Evolutionary conservation across 2,329 filamentous ascomycete genomes (phyloP).

Genomic region (Pseudogymnoascus sp.): DNA sequence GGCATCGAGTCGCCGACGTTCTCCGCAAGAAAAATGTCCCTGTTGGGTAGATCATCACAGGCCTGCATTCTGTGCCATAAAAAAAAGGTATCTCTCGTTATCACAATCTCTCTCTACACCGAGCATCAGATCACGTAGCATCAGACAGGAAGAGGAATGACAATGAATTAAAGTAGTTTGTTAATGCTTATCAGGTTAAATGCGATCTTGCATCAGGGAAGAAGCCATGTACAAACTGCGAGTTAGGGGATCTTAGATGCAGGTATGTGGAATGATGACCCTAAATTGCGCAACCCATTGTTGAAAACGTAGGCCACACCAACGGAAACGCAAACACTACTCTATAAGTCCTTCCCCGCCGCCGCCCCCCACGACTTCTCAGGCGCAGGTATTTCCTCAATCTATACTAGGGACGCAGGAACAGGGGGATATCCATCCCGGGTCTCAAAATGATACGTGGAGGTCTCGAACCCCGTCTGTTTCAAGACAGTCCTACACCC

Average conservation of each 20-base stretch:
- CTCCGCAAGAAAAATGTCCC: conserved; percentile 1
- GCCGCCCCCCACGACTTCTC: neutral
- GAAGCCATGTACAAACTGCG: conserved; percentile 7
- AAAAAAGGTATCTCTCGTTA: conserved; percentile 7
- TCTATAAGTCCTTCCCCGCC: conserved; percentile 9
- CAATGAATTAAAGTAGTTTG: neutral
- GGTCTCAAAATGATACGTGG: conserved; percentile 2
- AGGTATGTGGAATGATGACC: neutral
- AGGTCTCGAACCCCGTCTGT: neutral
- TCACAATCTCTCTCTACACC: neutral
- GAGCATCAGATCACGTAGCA: neutral
- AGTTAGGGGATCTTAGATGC: conserved; percentile 10
- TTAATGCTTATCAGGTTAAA: conserved; percentile 7
- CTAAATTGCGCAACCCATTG: neutral
- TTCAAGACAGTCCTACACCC: neutral
- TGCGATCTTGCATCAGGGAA: conserved; percentile 8
- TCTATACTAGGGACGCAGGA: neutral
- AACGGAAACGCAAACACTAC: conserved; percentile 10
- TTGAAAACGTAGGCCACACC: conserved; percentile 3
- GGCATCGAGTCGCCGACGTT: neutral
- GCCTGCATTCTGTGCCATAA: conserved; percentile 8
- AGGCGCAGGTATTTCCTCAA: neutral
- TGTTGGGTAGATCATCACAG: neutral
- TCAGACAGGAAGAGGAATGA: neutral
- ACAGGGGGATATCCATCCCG: neutral